phyloP scores from a whole-genome alignment of 208 protist genomes.

The Entamoeba nuttalli region DNA sequence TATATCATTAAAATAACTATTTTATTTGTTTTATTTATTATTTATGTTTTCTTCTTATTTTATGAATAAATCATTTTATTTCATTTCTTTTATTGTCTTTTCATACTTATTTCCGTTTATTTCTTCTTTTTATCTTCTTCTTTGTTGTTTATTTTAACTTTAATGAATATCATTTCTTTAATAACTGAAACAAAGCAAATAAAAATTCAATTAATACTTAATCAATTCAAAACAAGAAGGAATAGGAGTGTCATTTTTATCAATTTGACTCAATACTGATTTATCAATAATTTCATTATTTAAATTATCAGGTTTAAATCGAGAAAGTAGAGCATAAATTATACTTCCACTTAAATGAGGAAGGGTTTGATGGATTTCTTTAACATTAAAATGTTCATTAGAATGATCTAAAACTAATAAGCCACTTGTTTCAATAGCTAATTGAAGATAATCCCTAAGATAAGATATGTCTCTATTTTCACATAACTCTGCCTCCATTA shows the following conservation, averaged over 20 bases:
- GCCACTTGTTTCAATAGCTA: neutral
- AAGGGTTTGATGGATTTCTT: neutral
- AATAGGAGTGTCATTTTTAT: neutral
- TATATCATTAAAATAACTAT: too few species aligned
- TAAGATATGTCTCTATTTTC: neutral
- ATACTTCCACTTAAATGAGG: neutral
- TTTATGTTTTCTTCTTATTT: too few species aligned
- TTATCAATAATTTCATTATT: neutral
- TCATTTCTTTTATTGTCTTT: too few species aligned
- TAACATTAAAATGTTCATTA: neutral
- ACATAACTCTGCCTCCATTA: neutral
- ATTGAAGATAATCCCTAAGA: neutral
- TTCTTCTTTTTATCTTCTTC: too few species aligned
- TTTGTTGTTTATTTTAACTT: too few species aligned
- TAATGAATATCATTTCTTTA: too few species aligned
- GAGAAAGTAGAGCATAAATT: neutral
- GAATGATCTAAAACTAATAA: neutral
- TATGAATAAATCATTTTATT: too few species aligned
- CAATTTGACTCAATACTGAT: neutral
- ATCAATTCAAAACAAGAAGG: neutral
- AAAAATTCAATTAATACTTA: too few species aligned
- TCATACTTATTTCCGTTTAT: too few species aligned
- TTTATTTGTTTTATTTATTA: too few species aligned
- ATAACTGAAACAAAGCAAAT: too few species aligned
- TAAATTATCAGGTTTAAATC: neutral